Evolutionary conservation across 2,329 filamentous ascomycete species (phyloP), one percentile per base, ranked within the genome.

Genomic region (Cytospora leucostoma): DNA sequence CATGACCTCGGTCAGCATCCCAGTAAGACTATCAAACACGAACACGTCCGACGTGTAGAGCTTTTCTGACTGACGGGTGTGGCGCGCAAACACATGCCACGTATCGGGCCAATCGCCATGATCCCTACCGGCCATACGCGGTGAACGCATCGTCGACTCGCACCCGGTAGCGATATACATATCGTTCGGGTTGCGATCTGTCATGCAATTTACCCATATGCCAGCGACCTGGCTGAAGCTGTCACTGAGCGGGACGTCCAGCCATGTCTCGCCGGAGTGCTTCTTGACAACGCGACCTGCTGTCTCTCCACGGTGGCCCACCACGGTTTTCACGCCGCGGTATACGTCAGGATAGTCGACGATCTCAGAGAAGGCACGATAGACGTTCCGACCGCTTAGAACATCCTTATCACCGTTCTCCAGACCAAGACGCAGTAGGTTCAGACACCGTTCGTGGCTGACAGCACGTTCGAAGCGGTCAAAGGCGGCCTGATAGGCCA

Each of bases 161-260:
- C 71, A 67, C 2, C 73, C 69, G 12, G 64, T 71, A 12, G 70
- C 68, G 21, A 79, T 67, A 67, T 67, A 79, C 49, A 78, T 74
- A 35, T 74, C 73, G 1, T 47, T 59, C 0, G 65, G 33, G 0
- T 56, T 40, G 5, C 59, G 38, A n/a, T 75, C 70, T 3, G 66
- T 67, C 74, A 78, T 73, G 63, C 65, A 68, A 61, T 78, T 79
- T 4, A 74, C 70, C 59, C 65, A 77, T 1, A 78, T 68, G 4
- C 76, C 76, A 8, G 51, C 74, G 0, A 77, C 70, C 62, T 78
- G 77, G 35, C 71, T 66, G 62, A 77, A 74, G 2, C 49, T 61
- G 59, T 79, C 77, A 11, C 64, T 51, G 34, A 75, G 62, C 5
- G 62, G 64, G 1, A 64, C 32, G 40, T 75, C 70, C 6, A 75